Conservation (phyloP, 2,329 filamentous ascomycete species). For the Stagonosporopsis cucurbitacearum region DNA sequence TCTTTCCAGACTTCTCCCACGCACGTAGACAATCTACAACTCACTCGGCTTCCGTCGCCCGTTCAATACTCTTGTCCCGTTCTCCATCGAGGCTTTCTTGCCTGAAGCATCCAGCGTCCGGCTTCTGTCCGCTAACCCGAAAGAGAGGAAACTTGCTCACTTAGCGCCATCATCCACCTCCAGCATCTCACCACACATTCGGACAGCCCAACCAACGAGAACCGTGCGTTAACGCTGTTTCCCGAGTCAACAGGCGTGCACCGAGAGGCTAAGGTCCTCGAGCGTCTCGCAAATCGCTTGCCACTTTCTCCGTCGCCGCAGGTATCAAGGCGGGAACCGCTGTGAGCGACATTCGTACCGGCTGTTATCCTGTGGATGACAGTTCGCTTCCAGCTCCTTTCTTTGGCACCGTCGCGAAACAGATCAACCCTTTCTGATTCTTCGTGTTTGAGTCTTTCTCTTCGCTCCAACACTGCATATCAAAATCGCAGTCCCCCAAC, state of each 20-base stretch:
- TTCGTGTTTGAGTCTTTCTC: slow-evolving; percentile 8
- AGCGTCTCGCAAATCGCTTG: slow-evolving; percentile 19
- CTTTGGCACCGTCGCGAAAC: slow-evolving; percentile 16
- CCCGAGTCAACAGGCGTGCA: slow-evolving; percentile 23
- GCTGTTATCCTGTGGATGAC: slow-evolving; percentile 12
- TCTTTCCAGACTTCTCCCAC: not conserved
- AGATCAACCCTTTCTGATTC: slow-evolving; percentile 11
- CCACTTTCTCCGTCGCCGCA: slow-evolving; percentile 19
- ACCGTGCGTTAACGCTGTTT: slow-evolving; percentile 27
- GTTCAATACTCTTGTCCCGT: slow-evolving; percentile 22
- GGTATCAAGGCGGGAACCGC: slow-evolving; percentile 13
- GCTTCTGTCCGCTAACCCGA: slow-evolving; percentile 21
- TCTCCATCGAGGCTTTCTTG: slow-evolving; percentile 7
- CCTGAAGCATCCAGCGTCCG: slow-evolving; percentile 22
- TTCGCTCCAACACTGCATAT: slow-evolving; percentile 24
- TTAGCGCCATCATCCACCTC: slow-evolving; percentile 17
- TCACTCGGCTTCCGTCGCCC: slow-evolving; percentile 4
- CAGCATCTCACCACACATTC: slow-evolving; percentile 26
- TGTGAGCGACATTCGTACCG: slow-evolving; percentile 13
- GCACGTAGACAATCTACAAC: not conserved
- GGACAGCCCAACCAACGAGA: slow-evolving; percentile 27
- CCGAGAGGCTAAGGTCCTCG: slow-evolving; percentile 21
- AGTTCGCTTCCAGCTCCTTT: slow-evolving; percentile 8
- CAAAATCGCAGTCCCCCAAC: slow-evolving; percentile 21
- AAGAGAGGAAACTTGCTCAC: slow-evolving; percentile 20